A percentile compares a stretch with the other conserved stretches of the same genome.
Conservation (phyloP, 2,329 filamentous ascomycete genomes). For the Furcasterigmium furcatum region DNA sequence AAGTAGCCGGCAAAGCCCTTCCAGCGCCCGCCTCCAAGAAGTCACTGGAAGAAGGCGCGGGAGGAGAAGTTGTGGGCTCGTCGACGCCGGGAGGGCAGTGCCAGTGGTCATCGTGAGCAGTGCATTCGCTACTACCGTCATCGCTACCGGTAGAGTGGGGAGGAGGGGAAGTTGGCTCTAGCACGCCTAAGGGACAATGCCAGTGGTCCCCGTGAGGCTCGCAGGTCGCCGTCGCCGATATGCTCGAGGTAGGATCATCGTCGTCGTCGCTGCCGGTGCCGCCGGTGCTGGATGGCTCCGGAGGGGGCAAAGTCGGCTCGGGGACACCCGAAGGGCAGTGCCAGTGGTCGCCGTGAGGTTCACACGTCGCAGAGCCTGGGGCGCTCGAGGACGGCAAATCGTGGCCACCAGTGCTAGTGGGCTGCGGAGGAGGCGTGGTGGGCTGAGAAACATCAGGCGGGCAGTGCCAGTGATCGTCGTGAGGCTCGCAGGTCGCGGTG, state of each 20-base stretch:
- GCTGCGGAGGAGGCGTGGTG: neutral
- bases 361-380: neutral
- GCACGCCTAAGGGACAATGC: constrained; percentile 11
- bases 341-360: neutral
- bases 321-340: constrained; percentile 12
- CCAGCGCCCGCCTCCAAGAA: too few species aligned
- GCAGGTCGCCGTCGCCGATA: neutral
- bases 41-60: too few species aligned
- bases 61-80: neutral
- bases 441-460: constrained; percentile 10
- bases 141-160: too few species aligned
- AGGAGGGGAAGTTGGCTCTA: neutral
- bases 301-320: neutral
- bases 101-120: constrained; percentile 1
- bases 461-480: constrained; percentile 10
- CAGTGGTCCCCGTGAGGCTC: constrained; percentile 4
- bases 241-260: neutral
- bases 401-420: constrained; percentile 6
- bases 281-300: neutral
- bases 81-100: constrained; percentile 10
- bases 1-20: too few species aligned
- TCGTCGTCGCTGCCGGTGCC: too few species aligned
- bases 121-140: neutral
- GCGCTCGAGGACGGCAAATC: neutral
- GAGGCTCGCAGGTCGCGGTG: neutral